phyloP scores from a whole-genome alignment of 495 filamentous ascomycete species.

The Usnea hakonensis region DNA sequence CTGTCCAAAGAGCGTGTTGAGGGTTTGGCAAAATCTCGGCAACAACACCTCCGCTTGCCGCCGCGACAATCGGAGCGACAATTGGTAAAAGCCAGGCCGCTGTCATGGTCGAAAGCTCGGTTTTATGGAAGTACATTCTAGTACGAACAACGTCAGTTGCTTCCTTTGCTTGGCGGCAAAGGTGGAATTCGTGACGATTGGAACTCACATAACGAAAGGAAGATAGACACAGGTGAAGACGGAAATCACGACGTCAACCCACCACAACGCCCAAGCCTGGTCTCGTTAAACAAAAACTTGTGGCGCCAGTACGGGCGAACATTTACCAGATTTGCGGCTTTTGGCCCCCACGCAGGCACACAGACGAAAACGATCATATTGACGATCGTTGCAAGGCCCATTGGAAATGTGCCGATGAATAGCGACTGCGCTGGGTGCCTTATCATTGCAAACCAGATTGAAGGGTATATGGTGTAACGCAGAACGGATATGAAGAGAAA shows the following conservation, averaged over 20 bases:
- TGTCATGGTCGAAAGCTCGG: conserved; percentile 43
- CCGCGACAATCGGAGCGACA: conserved; percentile 50
- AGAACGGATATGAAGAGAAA: conserved; percentile 41
- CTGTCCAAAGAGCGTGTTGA: conserved; percentile 48
- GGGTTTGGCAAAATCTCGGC: conserved; percentile 44
- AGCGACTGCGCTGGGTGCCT: conserved; percentile 51
- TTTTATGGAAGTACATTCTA: conserved; percentile 33
- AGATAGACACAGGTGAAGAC: conserved; percentile 43
- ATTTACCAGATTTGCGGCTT: conserved; percentile 26
- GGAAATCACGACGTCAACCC: conserved; percentile 47
- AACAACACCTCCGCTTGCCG: conserved; percentile 49
- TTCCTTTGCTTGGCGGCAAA: not conserved
- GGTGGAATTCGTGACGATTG: not conserved
- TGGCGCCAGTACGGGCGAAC: not conserved
- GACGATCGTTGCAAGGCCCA: conserved; percentile 56
- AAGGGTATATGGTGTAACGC: conserved; percentile 51
- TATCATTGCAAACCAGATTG: conserved; percentile 50
- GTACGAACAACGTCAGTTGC: not conserved
- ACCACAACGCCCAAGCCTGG: conserved; percentile 51
- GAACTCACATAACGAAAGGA: conserved; percentile 48
- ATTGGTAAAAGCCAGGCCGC: conserved; percentile 56
- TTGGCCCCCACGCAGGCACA: conserved; percentile 45
- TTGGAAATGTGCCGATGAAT: conserved; percentile 55
- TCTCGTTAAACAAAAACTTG: not conserved
- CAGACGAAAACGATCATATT: conserved; percentile 51